These are phyloP conservation scores for Candida smagusa DNA, from an alignment of 1,139 yeast genomes.

Conservation along the genomic window DNA sequence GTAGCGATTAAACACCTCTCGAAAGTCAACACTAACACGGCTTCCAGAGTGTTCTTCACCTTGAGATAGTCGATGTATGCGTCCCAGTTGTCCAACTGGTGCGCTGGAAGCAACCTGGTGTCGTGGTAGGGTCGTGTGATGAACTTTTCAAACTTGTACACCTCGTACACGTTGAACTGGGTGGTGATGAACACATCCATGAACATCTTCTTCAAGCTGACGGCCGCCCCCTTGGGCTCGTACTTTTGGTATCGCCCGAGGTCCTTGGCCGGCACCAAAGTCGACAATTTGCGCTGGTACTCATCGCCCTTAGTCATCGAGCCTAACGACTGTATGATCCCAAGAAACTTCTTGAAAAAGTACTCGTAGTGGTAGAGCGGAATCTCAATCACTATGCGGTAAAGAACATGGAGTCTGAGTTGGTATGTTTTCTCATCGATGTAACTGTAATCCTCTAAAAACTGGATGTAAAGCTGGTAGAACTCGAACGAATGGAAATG, in stretches of 20 bases:
- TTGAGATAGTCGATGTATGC: constrained; percentile 59
- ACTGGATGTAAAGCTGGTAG: constrained; percentile 68
- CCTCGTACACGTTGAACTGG: constrained; percentile 56
- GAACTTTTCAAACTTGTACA: constrained; percentile 61
- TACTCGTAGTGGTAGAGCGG: constrained; percentile 78
- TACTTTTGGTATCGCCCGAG: constrained; percentile 12
- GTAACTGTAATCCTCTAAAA: constrained; percentile 38
- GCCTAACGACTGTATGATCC: constrained; percentile 36
- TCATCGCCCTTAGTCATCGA: constrained; percentile 16
- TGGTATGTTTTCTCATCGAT: constrained; percentile 27
- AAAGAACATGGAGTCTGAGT: constrained; percentile 41
- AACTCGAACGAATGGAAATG: constrained; percentile 75
- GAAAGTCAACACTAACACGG: constrained; percentile 41
- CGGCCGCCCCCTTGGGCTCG: constrained; percentile 17
- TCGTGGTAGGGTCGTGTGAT: constrained; percentile 53
- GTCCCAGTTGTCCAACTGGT: constrained; percentile 58
- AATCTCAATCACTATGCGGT: constrained; percentile 61
- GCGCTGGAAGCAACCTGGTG: constrained; percentile 36
- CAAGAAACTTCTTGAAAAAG: constrained; percentile 44
- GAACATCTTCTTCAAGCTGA: constrained; percentile 43
- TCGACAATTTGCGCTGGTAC: constrained; percentile 17
- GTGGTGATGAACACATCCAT: constrained; percentile 57
- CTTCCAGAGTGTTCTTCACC: constrained; percentile 24
- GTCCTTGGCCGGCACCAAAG: constrained; percentile 21
- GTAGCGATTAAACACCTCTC: constrained; percentile 56